Base-by-base conservation (phyloP, 805 yeast species). In the Schwanniomyces pseudopolymorphus region DNA sequence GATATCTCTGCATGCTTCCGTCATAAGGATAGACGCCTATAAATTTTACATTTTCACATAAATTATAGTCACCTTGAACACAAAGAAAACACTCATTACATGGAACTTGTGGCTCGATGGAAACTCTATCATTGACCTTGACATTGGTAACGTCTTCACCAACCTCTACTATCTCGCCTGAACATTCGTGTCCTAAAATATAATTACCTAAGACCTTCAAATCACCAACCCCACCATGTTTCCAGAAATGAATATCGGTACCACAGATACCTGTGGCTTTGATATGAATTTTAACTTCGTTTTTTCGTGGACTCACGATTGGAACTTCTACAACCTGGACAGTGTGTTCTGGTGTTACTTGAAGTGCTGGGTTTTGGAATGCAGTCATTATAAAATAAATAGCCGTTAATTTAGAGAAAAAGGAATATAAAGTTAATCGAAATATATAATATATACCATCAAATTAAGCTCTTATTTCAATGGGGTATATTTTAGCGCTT, bases 21-120 rank as follows among this genome's bases (percentile, higher is more conserved):
- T 69, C 51, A 45, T 59, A 55, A 6, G 76, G 75, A 36, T 57
- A 63, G 38, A 71, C 66, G 24, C 74, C 70, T 33, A 67, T 54
- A 40, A 72, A 70, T 26, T 61, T 59, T 28, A 69, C 74, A 20
- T 62, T 63, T 44, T 60, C 60, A 58, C 77, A 73, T 40, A 71
- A 51, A 51, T 73, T 72, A 55, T 68, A 69, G 51, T 69, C 66
- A 43, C 77, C 77, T 44, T 67, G 61, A 46, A 56, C 44, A 49
- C 76, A 71, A 22, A 69, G 47, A 55, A 55, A 69, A 45, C 63
- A 56, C 33, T 60, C 56, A 27, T 71, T 64, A 55, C 85, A 81
- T 24, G 82, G 78, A 39, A 72, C 63, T 45, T 80, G 83, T 7
- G 86, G 85, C 61, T 81, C 80, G 48, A 75, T 59, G 11, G 79